phyloP scores from a whole-genome alignment of 106 monocot genomes.

The Acorus calamus region DNA sequence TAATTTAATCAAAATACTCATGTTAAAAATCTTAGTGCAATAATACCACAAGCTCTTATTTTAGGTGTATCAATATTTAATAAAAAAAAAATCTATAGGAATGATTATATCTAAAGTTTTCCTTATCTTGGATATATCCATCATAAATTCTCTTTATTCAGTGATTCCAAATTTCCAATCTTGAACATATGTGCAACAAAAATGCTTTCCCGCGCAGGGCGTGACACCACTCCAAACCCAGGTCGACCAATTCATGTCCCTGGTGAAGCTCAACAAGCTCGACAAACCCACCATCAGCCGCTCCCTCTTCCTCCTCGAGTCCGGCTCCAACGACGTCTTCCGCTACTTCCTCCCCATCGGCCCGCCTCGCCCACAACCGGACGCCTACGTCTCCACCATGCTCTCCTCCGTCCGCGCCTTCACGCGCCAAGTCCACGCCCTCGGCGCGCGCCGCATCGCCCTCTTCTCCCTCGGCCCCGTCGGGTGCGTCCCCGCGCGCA shows the following conservation, averaged over 20 bases:
- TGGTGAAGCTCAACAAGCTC: conserved; percentile 13
- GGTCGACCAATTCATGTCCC: conserved; percentile 1
- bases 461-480: conserved; percentile 9
- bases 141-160: no score
- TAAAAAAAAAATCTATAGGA: no score
- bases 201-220: background rate
- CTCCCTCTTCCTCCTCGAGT: conserved; percentile 7
- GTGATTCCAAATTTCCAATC: no score
- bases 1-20: no score
- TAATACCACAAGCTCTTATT: no score
- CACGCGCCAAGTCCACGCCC: background rate
- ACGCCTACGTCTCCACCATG: conserved; percentile 2
- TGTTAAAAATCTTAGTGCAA: no score
- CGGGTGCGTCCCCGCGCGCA: conserved; percentile 13
- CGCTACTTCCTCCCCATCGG: conserved; percentile 1
- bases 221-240: conserved; percentile 4
- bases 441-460: conserved; percentile 4
- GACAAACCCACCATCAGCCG: conserved; percentile 4
- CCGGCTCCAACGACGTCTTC: conserved; percentile 13
- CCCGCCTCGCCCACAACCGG: background rate
- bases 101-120: no score
- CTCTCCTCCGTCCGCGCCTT: background rate
- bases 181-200: no score
- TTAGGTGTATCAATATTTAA: no score
- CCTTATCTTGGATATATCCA: no score